Evolutionary conservation across 2,329 filamentous ascomycete species (phyloP), one percentile per base, ranked within the genome.

Genomic region (Sporothrix brunneoviolacea): DNA sequence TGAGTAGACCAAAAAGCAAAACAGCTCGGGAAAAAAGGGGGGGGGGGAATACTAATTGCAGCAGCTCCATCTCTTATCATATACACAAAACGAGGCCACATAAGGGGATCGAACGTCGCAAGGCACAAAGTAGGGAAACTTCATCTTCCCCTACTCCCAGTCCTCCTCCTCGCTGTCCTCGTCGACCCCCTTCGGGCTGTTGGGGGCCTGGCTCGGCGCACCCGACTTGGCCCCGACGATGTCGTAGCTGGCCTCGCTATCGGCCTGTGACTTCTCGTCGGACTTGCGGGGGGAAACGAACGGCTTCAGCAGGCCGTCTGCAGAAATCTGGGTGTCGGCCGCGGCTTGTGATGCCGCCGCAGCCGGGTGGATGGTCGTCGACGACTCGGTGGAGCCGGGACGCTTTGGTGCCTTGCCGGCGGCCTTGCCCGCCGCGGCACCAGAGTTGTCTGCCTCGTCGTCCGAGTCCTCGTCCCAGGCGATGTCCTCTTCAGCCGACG

Each of bases 191-290:
- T 41, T 82, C 22, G 80, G 80, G 62, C 80, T 83, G 63, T 70
- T 79, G 21, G 89, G 86, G 16, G 89, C 84, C 57, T 87, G 86
- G 65, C 88, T 95, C 33, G 84, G 82, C 39, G 81, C 79, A 43
- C 86, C 87, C 46, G 86, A 91, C 40, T 82, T 74, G 6, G 84
- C 83, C 8, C 86, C 86, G 40, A 98, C 89, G 30, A 98, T 77
- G 65, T 98, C 93, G 66, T 98, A 98, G 70, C 90, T 95, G 16
- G 88, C 88, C 60, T 98, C 93, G 64, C 91, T 96, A 61, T 93
- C 93, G 8, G 90, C 83, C 59, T 93, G 87, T 22, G 88, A 94
- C 65, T 91, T 90, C 65, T 90, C 86, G 62, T 95, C 90, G 22
- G 90, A 94, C 61, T 77, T 81, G 42, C 88, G 83, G 16, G 82